Base-by-base conservation (phyloP, 2,329 filamentous ascomycete species). In the Epichloe scottii region DNA sequence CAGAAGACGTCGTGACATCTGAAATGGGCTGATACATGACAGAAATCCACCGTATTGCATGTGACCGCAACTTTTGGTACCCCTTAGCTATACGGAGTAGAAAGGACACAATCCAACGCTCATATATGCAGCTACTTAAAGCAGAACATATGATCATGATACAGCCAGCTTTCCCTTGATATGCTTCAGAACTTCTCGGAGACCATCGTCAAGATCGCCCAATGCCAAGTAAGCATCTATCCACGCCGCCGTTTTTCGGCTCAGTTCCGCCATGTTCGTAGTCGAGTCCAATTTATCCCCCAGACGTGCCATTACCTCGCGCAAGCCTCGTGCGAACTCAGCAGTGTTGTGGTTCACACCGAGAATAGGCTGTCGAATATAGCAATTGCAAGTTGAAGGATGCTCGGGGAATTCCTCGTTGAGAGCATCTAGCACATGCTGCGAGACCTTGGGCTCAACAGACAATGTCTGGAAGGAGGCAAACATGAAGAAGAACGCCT, bases 401-500 rank as follows among this genome's bases (percentile, higher is more conserved):
- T 81, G 75, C 43, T 75, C 71, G 2, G 86, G 79, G 56, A 78
- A 80, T 35, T 72, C 66, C 55, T 78, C 68, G 41, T 74, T 70
- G 70, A 95, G 77, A 40, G 71, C 71, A 45, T 79, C 75, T 41
- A 93, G 68, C 46, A 95, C 83, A 65, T 94, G 87, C 55, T 84
- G 76, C 39, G 90, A 69, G 40, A 96, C 79, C 60, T 71, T 82
- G 11, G 70, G 65, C 50, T 85, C 75, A 51, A 83, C 84, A 1
- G 82, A 76, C 33, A 89, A 71, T 40, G 79, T 70, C 19, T 75
- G 71, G 65, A 95, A 96, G 5, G 75, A 71, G 2, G 80, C 73
- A 56, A 95, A 85, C 69, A 94, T 78, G 60, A 85, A 73, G 67
- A 93, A 97, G 68, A 96, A 95, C 21, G 77, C 71, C 60, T 85